These are phyloP conservation scores for Petrea volubilis DNA, from an alignment of 257 asterid genomes.

Conservation along the genomic window DNA sequence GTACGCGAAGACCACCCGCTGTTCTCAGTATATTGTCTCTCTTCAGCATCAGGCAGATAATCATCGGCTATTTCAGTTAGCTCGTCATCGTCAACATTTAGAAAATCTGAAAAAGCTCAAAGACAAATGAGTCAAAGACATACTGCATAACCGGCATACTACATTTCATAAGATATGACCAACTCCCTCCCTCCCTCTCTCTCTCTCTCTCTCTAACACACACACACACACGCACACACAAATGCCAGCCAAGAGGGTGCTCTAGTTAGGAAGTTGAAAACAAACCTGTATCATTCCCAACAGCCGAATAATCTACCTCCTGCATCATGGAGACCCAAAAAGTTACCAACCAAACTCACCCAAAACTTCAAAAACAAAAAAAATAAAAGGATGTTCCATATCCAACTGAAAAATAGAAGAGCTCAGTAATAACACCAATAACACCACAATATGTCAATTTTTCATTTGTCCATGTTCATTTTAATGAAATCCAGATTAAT, in stretches of 20 bases:
- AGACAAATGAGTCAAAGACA: not conserved
- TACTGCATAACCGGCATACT: no score
- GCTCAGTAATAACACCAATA: not conserved
- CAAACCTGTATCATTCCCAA: slow-evolving; percentile 78
- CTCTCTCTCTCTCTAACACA: no score
- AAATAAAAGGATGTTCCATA: not conserved
- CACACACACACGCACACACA: no score
- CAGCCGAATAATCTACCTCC: slow-evolving; percentile 51
- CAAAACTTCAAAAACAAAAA: slow-evolving; percentile 9
- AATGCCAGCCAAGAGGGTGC: no score
- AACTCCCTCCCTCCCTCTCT: no score
- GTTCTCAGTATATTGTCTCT: slow-evolving; percentile 51
- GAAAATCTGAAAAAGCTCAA: slow-evolving; percentile 47
- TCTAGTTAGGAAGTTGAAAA: slow-evolving; percentile 16
- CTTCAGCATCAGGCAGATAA: slow-evolving; percentile 52
- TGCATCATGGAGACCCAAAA: slow-evolving; percentile 44
- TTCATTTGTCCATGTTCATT: not conserved
- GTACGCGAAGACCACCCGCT: slow-evolving; percentile 92
- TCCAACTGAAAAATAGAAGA: not conserved
- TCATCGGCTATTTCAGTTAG: slow-evolving; percentile 68
- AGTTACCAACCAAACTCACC: slow-evolving; percentile 16
- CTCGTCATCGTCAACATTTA: slow-evolving; percentile 78
- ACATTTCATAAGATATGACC: no score
- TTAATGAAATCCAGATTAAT: not conserved
- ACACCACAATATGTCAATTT: not conserved